Evolutionary conservation across 805 yeast species (phyloP).

Genomic region (Teunomyces gatunensis): DNA sequence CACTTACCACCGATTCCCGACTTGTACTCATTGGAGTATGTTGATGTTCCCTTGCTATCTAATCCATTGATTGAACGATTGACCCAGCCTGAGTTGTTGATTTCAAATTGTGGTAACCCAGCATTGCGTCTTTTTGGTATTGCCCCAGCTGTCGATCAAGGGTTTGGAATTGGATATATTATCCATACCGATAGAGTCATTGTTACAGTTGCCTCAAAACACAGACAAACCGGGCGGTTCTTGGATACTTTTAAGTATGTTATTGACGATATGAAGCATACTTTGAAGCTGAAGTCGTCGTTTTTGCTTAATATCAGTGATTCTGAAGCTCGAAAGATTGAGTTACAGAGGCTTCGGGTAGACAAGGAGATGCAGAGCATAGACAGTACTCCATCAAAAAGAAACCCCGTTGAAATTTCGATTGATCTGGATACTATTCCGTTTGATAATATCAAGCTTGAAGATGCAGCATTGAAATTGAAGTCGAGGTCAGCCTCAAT

Average conservation of each 20-base stretch:
- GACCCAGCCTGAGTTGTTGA: constrained; percentile 35
- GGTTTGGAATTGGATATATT: constrained; percentile 91
- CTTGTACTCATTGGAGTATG: constrained; percentile 13
- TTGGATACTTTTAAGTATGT: constrained; percentile 64
- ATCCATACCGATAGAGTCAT: constrained; percentile 77
- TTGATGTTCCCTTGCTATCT: constrained; percentile 30
- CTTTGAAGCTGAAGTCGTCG: constrained; percentile 38
- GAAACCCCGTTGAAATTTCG: constrained; percentile 19
- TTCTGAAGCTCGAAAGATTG: constrained; percentile 30
- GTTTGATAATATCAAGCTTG: constrained; percentile 10
- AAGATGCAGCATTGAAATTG: neutral
- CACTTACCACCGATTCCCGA: constrained; percentile 33
- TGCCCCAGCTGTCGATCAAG: constrained; percentile 87
- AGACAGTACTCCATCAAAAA: constrained; percentile 16
- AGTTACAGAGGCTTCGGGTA: constrained; percentile 32
- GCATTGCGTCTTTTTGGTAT: constrained; percentile 84
- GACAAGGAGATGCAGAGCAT: constrained; percentile 34
- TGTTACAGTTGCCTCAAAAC: constrained; percentile 81
- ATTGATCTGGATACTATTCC: constrained; percentile 6
- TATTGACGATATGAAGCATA: constrained; percentile 55
- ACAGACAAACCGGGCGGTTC: constrained; percentile 81
- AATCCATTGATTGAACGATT: constrained; percentile 33
- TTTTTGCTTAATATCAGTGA: constrained; percentile 30
- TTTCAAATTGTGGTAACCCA: constrained; percentile 88
- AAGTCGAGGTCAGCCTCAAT: constrained; percentile 4